Evolutionary conservation across 2,329 filamentous ascomycete genomes (phyloP).

Genomic region (Domatiomyces catenatus): DNA sequence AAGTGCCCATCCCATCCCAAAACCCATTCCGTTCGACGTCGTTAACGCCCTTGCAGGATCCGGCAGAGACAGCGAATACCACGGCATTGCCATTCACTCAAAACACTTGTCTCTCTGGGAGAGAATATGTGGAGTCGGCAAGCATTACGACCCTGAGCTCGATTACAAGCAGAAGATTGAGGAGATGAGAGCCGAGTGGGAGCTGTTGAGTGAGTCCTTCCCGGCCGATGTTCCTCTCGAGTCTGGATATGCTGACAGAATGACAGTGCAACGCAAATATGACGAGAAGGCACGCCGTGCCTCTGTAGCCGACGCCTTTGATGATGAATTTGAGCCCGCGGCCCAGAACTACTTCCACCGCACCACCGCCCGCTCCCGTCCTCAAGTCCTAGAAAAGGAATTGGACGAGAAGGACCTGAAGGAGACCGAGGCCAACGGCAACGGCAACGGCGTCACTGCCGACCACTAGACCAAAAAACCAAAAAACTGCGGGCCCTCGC

Average conservation of each 20-base stretch:
- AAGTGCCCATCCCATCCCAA: neutral
- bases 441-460: too few species aligned
- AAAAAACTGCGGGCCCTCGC: too few species aligned
- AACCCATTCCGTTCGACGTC: neutral
- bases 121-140: constrained; percentile 59
- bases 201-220: constrained; percentile 17
- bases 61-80: constrained; percentile 67
- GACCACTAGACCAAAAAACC: neutral
- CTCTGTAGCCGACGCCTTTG: constrained; percentile 23
- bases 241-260: neutral
- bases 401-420: neutral
- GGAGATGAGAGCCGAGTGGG: constrained; percentile 55
- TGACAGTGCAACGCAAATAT: constrained; percentile 31
- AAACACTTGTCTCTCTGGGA: constrained; percentile 82
- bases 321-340: constrained; percentile 31
- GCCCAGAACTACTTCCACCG: constrained; percentile 40
- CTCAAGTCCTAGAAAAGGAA: neutral
- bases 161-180: constrained; percentile 75
- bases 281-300: constrained; percentile 34
- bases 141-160: constrained; percentile 65
- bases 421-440: neutral
- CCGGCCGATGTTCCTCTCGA: neutral
- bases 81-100: constrained; percentile 82
- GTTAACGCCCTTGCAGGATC: constrained; percentile 19
- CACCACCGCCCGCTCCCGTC: neutral